A percentile compares a stretch with the other conserved stretches of the same genome.
Evolutionary conservation across 1,284 basidiomycete species (phyloP).

Genomic region (Fomitopsis palustris): DNA sequence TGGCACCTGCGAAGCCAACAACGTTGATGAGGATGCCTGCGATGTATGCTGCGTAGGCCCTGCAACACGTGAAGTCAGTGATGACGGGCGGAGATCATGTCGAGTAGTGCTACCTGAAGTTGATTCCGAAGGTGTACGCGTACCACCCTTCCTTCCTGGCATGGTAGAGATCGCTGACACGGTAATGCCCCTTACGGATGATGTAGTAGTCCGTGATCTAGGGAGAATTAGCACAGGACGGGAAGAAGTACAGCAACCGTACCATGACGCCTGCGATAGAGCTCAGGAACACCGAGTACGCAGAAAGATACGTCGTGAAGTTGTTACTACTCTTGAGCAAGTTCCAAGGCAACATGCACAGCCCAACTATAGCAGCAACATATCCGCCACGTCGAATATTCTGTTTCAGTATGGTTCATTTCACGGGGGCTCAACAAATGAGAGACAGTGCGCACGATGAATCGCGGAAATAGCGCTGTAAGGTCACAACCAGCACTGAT

Average conservation of each 20-base stretch:
- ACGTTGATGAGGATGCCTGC: constrained; percentile 81
- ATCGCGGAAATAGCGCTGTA: constrained; percentile 77
- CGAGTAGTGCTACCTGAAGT: constrained; percentile 48
- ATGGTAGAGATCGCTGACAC: constrained; percentile 71
- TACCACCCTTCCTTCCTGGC: constrained; percentile 63
- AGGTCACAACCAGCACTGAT: constrained; percentile 85
- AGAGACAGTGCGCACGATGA: constrained; percentile 47
- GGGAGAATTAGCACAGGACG: not conserved
- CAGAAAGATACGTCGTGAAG: constrained; percentile 82
- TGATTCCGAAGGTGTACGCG: constrained; percentile 74
- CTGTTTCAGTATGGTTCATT: constrained; percentile 24
- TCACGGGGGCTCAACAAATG: not conserved
- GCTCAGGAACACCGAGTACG: constrained; percentile 80
- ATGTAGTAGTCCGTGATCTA: constrained; percentile 79
- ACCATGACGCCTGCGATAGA: constrained; percentile 85
- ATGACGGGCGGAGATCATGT: not conserved
- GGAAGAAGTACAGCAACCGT: not conserved
- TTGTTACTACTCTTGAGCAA: constrained; percentile 72
- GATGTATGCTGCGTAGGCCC: constrained; percentile 71
- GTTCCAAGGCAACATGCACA: constrained; percentile 81
- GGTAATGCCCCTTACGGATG: constrained; percentile 69
- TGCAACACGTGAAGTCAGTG: constrained; percentile 22
- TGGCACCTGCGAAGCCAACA: constrained; percentile 68
- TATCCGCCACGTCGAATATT: constrained; percentile 86
- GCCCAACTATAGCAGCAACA: constrained; percentile 70